Evolutionary conservation across 345 rosid genomes (phyloP).

Genomic region (Cardamine resedifolia): DNA sequence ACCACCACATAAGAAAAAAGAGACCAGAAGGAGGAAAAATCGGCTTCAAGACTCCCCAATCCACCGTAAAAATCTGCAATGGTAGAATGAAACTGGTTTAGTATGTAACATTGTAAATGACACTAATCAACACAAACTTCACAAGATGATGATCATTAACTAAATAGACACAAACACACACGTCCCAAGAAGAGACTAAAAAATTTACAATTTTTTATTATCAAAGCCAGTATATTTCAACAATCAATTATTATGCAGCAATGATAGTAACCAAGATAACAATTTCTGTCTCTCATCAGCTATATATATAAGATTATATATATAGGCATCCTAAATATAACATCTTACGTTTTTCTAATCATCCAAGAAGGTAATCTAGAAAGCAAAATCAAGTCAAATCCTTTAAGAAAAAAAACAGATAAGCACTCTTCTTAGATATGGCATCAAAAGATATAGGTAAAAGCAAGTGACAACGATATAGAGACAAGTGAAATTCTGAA

Average conservation of each 20-base stretch:
- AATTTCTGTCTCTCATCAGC: neutral
- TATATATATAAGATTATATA: no score
- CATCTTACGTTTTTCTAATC: neutral
- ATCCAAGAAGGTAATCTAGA: neutral
- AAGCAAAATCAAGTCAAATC: conserved; percentile 9
- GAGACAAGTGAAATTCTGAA: conserved; percentile 7
- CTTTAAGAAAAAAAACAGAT: neutral
- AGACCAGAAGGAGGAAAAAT: neutral
- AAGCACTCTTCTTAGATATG: neutral
- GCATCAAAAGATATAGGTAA: neutral
- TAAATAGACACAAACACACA: neutral
- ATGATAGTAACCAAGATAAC: neutral
- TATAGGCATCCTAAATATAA: neutral
- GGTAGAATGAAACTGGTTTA: neutral
- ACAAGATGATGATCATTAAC: neutral
- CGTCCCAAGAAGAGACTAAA: neutral
- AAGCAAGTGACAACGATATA: neutral
- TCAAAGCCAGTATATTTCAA: neutral
- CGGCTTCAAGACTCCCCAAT: conserved; percentile 8
- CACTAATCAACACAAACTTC: neutral
- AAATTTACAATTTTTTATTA: neutral
- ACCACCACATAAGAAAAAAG: conserved; percentile 33
- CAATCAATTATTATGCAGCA: neutral
- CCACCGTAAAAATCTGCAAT: conserved; percentile 24
- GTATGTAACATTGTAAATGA: neutral